phyloP scores from a whole-genome alignment of 352 stramenopile species.

The Phytophthora meadii region DNA sequence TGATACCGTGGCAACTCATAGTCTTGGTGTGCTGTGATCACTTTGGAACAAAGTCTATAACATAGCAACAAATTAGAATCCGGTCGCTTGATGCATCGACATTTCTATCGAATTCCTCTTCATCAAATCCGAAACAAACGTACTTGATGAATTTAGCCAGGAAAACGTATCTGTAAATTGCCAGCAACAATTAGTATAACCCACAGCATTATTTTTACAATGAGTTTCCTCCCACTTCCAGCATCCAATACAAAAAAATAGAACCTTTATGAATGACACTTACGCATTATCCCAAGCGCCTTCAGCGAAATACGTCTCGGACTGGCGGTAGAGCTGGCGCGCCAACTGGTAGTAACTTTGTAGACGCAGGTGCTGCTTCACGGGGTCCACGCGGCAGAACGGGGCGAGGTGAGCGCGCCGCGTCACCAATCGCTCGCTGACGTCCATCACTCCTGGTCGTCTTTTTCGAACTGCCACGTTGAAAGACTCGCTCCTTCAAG shows the following conservation, averaged over 20 bases:
- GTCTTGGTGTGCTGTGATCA: constrained; percentile 69
- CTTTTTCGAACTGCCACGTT: constrained; percentile 35
- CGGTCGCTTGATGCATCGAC: constrained; percentile 5
- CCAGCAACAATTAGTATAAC: not conserved
- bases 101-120: constrained; percentile 6
- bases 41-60: constrained; percentile 71
- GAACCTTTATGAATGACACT: constrained; percentile 33
- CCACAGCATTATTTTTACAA: constrained; percentile 2
- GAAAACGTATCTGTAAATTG: constrained; percentile 71
- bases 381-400: constrained; percentile 66
- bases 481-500: constrained; percentile 29
- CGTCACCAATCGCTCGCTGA: constrained; percentile 65
- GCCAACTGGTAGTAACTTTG: constrained; percentile 78
- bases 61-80: constrained; percentile 38
- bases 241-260: constrained; percentile 37
- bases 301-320: constrained; percentile 70
- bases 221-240: not conserved
- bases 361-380: constrained; percentile 71
- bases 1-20: constrained; percentile 60
- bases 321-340: constrained; percentile 79
- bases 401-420: constrained; percentile 63
- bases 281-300: constrained; percentile 79
- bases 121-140: constrained; percentile 6
- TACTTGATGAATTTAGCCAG: constrained; percentile 87
- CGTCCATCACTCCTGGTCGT: constrained; percentile 31